These are phyloP conservation scores for Hyaloscypha bicolor DNA, from an alignment of 495 filamentous ascomycete species.

Conservation along the genomic window DNA sequence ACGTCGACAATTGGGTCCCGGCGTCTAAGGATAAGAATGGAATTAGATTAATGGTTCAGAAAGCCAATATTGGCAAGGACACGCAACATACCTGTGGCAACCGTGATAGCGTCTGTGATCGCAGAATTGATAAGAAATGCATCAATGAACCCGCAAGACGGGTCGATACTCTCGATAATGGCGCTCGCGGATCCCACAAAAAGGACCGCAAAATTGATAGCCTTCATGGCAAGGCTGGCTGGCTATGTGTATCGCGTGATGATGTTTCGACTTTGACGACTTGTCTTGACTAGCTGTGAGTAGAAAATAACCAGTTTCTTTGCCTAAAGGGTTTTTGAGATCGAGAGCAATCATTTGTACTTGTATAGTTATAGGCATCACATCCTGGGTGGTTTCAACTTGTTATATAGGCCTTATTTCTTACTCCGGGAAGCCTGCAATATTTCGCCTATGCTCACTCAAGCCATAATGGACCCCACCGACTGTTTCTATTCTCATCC, in stretches of 20 bases:
- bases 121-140: conserved; percentile 6
- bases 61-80: conserved; percentile 7
- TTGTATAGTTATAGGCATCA: conserved; percentile 3
- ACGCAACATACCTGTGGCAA: conserved; percentile 8
- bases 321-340: neutral
- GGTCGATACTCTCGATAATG: conserved; percentile 10
- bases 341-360: conserved; percentile 3
- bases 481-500: too few relatives aligned
- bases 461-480: too few relatives aligned
- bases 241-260: conserved; percentile 8
- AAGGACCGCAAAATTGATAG: conserved; percentile 1
- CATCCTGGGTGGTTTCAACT: too few relatives aligned
- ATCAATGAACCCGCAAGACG: conserved; percentile 10
- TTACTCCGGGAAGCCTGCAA: neutral
- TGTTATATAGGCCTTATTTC: too few relatives aligned
- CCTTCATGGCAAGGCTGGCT: conserved; percentile 13
- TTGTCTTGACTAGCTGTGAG: conserved; percentile 3
- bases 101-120: conserved; percentile 9
- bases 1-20: conserved; percentile 6
- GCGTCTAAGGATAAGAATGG: conserved; percentile 12
- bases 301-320: conserved; percentile 5
- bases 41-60: conserved; percentile 9
- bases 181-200: conserved; percentile 7
- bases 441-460: too few relatives aligned
- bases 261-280: neutral